Evolutionary conservation across 1,284 basidiomycete species (phyloP).

Genomic region (Apiotrichum akiyoshidainum): DNA sequence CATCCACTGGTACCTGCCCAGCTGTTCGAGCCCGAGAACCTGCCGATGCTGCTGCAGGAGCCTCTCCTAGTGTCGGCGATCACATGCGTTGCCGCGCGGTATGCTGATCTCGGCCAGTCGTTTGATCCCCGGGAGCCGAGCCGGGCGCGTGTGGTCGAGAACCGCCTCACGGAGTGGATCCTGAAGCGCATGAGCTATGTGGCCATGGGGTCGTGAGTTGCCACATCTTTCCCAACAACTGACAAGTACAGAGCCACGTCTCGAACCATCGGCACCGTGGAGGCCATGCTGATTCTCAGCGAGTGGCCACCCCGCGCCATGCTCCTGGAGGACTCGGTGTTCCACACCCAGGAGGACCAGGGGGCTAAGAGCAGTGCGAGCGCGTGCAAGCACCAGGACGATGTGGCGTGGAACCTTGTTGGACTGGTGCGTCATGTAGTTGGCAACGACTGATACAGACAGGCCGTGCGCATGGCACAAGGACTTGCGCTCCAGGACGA

Average conservation of each 20-base stretch:
- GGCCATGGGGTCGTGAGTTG: slow-evolving; percentile 26
- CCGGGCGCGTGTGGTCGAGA: slow-evolving; percentile 15
- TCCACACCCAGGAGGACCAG: background rate
- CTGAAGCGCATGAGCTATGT: slow-evolving; percentile 17
- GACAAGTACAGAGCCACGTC: slow-evolving; percentile 7
- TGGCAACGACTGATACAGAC: background rate
- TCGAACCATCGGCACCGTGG: slow-evolving; percentile 26
- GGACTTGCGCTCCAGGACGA: slow-evolving; percentile 22
- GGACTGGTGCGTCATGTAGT: slow-evolving; percentile 14
- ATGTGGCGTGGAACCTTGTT: slow-evolving; percentile 22
- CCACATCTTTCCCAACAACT: too few relatives aligned
- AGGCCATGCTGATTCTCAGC: slow-evolving; percentile 24
- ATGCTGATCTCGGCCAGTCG: slow-evolving; percentile 19
- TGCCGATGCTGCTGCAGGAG: slow-evolving; percentile 16
- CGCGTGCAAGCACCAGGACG: slow-evolving; percentile 20
- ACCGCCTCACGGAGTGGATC: slow-evolving; percentile 19
- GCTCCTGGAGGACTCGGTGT: slow-evolving; percentile 16
- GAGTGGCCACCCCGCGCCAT: slow-evolving; percentile 25
- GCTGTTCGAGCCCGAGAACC: slow-evolving; percentile 18
- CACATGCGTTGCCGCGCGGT: slow-evolving; percentile 17
- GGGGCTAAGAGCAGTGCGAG: slow-evolving; percentile 1
- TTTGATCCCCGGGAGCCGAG: slow-evolving; percentile 17
- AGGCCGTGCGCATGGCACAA: slow-evolving; percentile 23
- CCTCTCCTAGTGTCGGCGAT: slow-evolving; percentile 20
- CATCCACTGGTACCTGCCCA: slow-evolving; percentile 20